Conservation (phyloP, 805 yeast species). For the Kluyveromyces siamensis region DNA sequence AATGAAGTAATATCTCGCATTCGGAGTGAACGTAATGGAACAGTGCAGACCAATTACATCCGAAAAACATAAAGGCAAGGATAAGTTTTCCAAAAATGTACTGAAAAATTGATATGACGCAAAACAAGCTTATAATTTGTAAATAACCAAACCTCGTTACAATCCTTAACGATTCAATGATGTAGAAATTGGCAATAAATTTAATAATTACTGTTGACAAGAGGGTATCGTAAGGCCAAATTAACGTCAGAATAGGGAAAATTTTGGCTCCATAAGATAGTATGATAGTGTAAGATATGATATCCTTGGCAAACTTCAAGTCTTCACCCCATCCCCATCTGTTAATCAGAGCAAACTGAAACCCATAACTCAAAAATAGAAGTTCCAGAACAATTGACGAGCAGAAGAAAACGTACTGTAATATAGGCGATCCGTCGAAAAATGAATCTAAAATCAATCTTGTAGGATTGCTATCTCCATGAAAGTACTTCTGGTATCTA, state of each 20-base stretch:
- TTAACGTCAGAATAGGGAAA: constrained; percentile 85
- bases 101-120: constrained; percentile 12
- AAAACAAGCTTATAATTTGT: constrained; percentile 13
- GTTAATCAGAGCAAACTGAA: constrained; percentile 24
- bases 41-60: constrained; percentile 5
- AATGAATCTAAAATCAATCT: constrained; percentile 28
- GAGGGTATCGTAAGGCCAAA: constrained; percentile 93
- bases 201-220: constrained; percentile 52
- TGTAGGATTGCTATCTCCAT: neutral
- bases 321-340: constrained; percentile 24
- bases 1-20: neutral
- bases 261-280: constrained; percentile 73
- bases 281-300: constrained; percentile 56
- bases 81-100: constrained; percentile 15
- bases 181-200: constrained; percentile 49
- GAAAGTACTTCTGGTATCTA: constrained; percentile 18
- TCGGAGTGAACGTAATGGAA: constrained; percentile 2
- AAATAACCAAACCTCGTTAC: constrained; percentile 29
- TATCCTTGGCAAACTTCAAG: constrained; percentile 15
- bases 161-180: constrained; percentile 54
- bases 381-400: constrained; percentile 42
- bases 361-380: constrained; percentile 30
- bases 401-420: constrained; percentile 52
- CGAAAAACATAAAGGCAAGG: constrained; percentile 14
- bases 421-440: constrained; percentile 27